A percentile compares a stretch with the other conserved stretches of the same genome.
Evolutionary conservation across 306 rosid species (phyloP).

Genomic region (Sesbania bispinosa): DNA sequence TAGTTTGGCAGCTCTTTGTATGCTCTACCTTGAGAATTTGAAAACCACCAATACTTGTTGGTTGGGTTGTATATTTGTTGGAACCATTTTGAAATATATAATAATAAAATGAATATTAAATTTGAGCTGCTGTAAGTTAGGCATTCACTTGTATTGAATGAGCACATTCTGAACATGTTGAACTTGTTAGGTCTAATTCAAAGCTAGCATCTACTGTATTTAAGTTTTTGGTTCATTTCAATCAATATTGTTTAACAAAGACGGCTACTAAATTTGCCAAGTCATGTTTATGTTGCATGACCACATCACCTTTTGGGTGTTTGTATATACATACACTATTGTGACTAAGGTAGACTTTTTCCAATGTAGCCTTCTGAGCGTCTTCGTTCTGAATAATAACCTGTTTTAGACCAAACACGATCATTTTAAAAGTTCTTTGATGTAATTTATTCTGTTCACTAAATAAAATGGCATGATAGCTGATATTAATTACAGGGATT

Average conservation of each 20-base stretch:
- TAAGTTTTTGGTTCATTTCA: background rate
- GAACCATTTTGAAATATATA: background rate
- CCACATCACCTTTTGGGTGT: background rate
- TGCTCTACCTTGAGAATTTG: background rate
- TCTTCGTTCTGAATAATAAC: background rate
- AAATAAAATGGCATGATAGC: constrained; percentile 30
- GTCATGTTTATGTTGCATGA: background rate
- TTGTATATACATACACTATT: background rate
- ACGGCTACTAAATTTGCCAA: too few relatives aligned
- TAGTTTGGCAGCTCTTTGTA: background rate
- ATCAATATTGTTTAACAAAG: background rate
- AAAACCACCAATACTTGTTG: background rate
- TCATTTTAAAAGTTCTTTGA: constrained; percentile 9
- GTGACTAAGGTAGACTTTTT: background rate
- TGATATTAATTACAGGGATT: constrained; percentile 25
- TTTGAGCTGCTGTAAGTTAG: background rate
- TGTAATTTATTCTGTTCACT: constrained; percentile 20
- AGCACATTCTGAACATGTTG: background rate
- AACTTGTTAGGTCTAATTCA: background rate
- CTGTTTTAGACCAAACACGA: constrained; percentile 1
- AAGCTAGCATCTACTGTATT: background rate
- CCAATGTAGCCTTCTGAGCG: background rate
- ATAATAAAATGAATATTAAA: background rate
- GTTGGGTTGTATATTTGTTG: background rate
- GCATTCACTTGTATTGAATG: background rate